Evolutionary conservation across 1,284 basidiomycete species (phyloP), one percentile per base, ranked within the genome.

Genomic region (Puccinia polysora): DNA sequence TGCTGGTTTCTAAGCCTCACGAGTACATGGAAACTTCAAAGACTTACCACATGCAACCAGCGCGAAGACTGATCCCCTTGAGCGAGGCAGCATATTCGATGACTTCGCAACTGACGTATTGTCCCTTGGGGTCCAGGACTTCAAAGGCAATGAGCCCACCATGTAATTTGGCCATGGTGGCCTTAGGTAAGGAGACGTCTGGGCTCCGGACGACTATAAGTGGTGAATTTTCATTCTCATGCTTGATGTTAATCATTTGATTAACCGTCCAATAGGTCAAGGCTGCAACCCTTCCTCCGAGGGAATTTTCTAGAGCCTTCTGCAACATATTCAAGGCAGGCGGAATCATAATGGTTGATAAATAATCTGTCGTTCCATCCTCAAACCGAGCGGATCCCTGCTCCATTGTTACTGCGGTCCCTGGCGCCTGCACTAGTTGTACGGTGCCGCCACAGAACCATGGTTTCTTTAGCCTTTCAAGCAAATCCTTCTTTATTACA

Each of bases 361-460:
- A 25, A 36, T 55, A 67, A 56, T 56, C 65, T 15, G 52, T 67
- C 1, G 65, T 67, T 18, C 65, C 65, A 67, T 67, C 65, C 43
- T 67, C 65, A 25, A 67, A 56, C 34, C 65, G 34, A 28, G 52
- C 65, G 15, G 65, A 43, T 2, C 65, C 82, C n/a, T 80, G 78
- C 1, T 85, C 81, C 74, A 85, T 82, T 18, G 87, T 89, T 1
- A 88, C 83, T 25, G 88, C 82, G 23, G 79, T 82, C 0, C 89
- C 87, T 6, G 88, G 88, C 7, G 88, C 89, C 76, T 90, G 89
- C 0, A 91, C 88, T 20, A 90, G 83, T 73, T 88, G 85, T 25
- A 91, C 88, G 0, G 86, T 89, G 0, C 89, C 89, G 18, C 89
- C 89, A 0, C 89, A 85, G 77, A 91, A 91, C 88, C 89, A 91